Evolutionary conservation across 225 moss, liverwort and hornwort species (phyloP).

Genomic region (Physcomitrellopsis africana): DNA sequence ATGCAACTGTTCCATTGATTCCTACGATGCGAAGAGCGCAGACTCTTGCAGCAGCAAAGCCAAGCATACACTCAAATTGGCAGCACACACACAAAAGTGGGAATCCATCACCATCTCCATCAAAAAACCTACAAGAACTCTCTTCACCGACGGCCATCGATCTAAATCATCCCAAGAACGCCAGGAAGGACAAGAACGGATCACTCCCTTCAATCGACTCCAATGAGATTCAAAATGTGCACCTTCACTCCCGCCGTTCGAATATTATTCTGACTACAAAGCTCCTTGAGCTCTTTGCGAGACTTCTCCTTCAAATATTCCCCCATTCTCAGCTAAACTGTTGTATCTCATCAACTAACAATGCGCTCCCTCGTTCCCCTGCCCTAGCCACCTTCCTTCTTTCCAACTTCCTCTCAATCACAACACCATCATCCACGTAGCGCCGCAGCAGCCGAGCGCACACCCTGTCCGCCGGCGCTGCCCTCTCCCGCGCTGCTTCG

Average conservation of each 20-base stretch:
- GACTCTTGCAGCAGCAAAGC: not conserved
- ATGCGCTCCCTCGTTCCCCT: slow-evolving; percentile 3
- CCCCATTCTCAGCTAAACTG: slow-evolving; percentile 34
- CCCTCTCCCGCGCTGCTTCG: not conserved
- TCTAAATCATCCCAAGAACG: slow-evolving; percentile 2
- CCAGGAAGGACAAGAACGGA: slow-evolving; percentile 18
- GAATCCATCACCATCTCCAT: not conserved
- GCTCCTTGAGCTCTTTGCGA: slow-evolving; percentile 61
- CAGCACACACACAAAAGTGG: not conserved
- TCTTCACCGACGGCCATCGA: not conserved
- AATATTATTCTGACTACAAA: slow-evolving; percentile 47
- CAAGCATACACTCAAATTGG: not conserved
- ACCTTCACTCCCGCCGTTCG: slow-evolving; percentile 67
- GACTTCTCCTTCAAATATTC: slow-evolving; percentile 48
- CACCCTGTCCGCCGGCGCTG: slow-evolving; percentile 7
- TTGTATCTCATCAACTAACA: slow-evolving; percentile 1
- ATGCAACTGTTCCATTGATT: not conserved
- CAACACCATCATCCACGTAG: not conserved
- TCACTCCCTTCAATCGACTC: not conserved
- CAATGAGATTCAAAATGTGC: not conserved
- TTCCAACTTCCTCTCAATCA: slow-evolving; percentile 12
- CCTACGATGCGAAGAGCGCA: not conserved
- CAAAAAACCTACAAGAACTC: not conserved
- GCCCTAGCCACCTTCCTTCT: not conserved
- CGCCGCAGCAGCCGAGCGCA: not conserved